phyloP scores from a whole-genome alignment of 345 rosid species.

The Citrus cavaleriei region DNA sequence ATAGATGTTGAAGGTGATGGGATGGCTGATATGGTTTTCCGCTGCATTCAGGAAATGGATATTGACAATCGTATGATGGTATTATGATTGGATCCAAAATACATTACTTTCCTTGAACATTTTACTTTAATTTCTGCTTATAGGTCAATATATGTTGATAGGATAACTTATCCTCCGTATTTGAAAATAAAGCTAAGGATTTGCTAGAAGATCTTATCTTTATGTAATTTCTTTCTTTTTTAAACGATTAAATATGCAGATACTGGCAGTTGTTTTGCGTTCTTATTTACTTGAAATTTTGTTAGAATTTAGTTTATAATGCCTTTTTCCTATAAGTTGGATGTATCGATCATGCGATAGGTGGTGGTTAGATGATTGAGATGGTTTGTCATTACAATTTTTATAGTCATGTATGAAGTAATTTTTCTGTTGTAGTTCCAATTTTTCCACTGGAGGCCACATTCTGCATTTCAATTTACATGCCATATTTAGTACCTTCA shows the following conservation, averaged over 20 bases:
- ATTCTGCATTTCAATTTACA: not conserved
- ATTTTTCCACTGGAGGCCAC: not conserved
- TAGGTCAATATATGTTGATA: not conserved
- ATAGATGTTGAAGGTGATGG: conserved; percentile 99
- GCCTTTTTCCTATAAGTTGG: not conserved
- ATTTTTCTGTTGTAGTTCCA: not conserved
- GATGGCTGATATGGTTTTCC: conserved; percentile 99
- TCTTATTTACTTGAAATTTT: not conserved
- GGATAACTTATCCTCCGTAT: not conserved
- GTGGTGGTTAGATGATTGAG: not conserved
- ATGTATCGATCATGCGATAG: not conserved
- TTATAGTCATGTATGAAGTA: not conserved
- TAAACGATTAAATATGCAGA: not conserved
- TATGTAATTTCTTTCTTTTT: not conserved
- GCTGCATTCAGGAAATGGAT: conserved; percentile 99
- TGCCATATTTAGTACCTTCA: not conserved
- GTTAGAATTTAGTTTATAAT: not conserved
- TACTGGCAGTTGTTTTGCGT: not conserved
- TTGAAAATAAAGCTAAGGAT: not conserved
- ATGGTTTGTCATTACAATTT: not conserved
- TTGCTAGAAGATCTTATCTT: not conserved
- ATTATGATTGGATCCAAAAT: conserved; percentile 14
- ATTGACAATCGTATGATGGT: conserved; percentile 97
- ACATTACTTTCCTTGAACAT: not conserved
- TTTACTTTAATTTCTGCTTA: not conserved